These are phyloP conservation scores for Buddleja alternifolia DNA, from an alignment of 257 asterid genomes.

Conservation along the genomic window DNA sequence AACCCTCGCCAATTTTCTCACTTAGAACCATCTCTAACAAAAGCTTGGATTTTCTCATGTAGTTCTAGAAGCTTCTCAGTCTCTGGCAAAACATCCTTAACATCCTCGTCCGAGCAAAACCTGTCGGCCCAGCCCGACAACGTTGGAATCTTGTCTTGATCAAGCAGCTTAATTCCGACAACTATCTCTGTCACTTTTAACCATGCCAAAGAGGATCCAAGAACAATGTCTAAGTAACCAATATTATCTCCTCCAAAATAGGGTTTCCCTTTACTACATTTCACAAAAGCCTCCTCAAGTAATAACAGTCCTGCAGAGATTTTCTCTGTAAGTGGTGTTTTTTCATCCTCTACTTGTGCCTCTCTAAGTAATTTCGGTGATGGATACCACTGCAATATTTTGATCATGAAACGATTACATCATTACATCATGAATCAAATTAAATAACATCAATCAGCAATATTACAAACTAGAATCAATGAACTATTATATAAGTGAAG, in stretches of 20 bases:
- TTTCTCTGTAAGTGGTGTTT: constrained; percentile 21
- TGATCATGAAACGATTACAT: no score
- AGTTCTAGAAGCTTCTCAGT: constrained; percentile 32
- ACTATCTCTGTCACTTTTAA: constrained; percentile 35
- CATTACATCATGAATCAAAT: no score
- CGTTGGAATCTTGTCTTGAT: constrained; percentile 37
- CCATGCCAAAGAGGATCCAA: constrained; percentile 50
- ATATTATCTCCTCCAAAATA: constrained; percentile 55
- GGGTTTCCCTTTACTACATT: constrained; percentile 38
- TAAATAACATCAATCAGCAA: no score
- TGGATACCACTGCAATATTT: constrained; percentile 40
- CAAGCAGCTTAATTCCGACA: constrained; percentile 28
- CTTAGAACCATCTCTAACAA: neutral
- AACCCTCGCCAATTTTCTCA: no score
- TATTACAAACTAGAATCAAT: no score
- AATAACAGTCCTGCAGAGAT: constrained; percentile 29
- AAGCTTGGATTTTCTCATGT: constrained; percentile 11
- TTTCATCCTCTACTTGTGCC: constrained; percentile 27
- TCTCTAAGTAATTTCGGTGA: constrained; percentile 22
- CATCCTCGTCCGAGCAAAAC: constrained; percentile 17
- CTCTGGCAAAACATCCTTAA: constrained; percentile 34
- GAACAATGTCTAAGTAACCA: constrained; percentile 50
- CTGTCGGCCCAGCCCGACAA: constrained; percentile 34
- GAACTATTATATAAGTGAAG: no score
- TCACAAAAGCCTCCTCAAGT: constrained; percentile 43